These are phyloP conservation scores for Penicillium palitans DNA, from an alignment of 2,329 filamentous ascomycete genomes.

Conservation along the genomic window DNA sequence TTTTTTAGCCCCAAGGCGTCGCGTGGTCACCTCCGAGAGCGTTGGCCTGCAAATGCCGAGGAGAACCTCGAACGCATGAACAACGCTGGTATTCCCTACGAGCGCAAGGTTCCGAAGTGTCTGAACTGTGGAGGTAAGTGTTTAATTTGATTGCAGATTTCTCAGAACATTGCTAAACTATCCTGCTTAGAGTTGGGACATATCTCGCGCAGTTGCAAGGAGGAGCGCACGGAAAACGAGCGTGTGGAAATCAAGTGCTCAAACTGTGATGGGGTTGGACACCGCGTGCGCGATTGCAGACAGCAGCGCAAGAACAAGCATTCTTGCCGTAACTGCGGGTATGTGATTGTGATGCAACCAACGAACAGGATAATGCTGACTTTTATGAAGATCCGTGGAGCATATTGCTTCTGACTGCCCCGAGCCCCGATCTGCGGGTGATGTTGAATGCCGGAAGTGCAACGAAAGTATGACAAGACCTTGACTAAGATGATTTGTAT, in stretches of 20 bases:
- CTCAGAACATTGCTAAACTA: constrained; percentile 3
- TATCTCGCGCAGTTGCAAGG: constrained; percentile 46
- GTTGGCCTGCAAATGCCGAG: constrained; percentile 52
- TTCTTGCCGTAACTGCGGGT: constrained; percentile 57
- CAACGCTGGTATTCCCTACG: constrained; percentile 53
- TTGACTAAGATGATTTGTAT: not conserved
- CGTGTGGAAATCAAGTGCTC: constrained; percentile 51
- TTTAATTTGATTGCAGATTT: not conserved
- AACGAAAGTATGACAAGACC: constrained; percentile 35
- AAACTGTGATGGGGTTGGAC: constrained; percentile 50
- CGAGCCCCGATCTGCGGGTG: constrained; percentile 45
- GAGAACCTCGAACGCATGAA: constrained; percentile 55
- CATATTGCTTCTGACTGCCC: constrained; percentile 53
- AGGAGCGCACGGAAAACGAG: constrained; percentile 45
- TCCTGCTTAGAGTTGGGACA: constrained; percentile 50
- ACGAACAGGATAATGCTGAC: constrained; percentile 18
- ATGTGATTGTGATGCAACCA: constrained; percentile 14
- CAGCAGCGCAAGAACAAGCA: constrained; percentile 39
- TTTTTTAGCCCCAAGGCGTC: constrained; percentile 50
- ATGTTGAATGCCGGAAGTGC: constrained; percentile 49
- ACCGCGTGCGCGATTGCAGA: constrained; percentile 52
- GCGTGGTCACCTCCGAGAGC: constrained; percentile 47
- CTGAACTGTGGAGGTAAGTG: constrained; percentile 50
- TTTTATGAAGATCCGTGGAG: constrained; percentile 37
- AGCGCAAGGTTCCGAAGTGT: constrained; percentile 54